A percentile compares a stretch with the other conserved stretches of the same genome.
These are phyloP conservation scores for Gypsophila paniculata DNA, from an alignment of 179 eudicot genomes.

Conservation along the genomic window DNA sequence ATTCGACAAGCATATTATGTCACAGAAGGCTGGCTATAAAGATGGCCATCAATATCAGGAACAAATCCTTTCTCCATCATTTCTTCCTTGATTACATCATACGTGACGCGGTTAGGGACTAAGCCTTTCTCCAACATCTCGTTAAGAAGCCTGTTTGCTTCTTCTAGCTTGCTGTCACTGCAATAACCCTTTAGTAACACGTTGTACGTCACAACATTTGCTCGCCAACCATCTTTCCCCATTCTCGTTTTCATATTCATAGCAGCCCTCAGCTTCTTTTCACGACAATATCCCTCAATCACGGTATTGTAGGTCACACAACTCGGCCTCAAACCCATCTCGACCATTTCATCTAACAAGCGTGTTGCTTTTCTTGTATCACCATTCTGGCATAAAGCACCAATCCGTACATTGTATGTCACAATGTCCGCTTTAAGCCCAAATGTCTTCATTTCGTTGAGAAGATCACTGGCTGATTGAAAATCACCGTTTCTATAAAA, in stretches of 20 bases:
- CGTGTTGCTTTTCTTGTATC: slow-evolving; percentile 36
- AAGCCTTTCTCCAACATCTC: slow-evolving; percentile 48
- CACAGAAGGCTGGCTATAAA: slow-evolving; percentile 30
- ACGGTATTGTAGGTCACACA: slow-evolving; percentile 42
- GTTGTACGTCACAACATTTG: slow-evolving; percentile 47
- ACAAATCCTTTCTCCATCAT: slow-evolving; percentile 48
- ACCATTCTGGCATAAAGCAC: slow-evolving; percentile 46
- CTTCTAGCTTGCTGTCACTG: slow-evolving; percentile 34
- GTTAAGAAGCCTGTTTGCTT: slow-evolving; percentile 43
- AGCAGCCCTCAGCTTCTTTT: slow-evolving; percentile 39
- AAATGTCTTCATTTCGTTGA: slow-evolving; percentile 42
- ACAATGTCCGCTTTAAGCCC: slow-evolving; percentile 35
- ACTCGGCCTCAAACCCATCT: slow-evolving; percentile 34
- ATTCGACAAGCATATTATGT: slow-evolving; percentile 11
- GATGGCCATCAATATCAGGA: slow-evolving; percentile 46
- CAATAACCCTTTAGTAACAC: slow-evolving; percentile 39
- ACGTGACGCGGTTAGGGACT: slow-evolving; percentile 37
- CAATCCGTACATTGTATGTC: slow-evolving; percentile 48
- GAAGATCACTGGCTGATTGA: slow-evolving; percentile 35
- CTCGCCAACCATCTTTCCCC: slow-evolving; percentile 36
- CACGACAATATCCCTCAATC: slow-evolving; percentile 40
- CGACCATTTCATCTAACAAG: slow-evolving; percentile 36
- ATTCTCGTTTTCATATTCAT: slow-evolving; percentile 35
- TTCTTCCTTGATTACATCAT: slow-evolving; percentile 41
- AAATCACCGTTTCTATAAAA: slow-evolving; percentile 40